A percentile compares a stretch with the other conserved stretches of the same genome.
Conservation (phyloP, 208 protist species). For the Trypanosoma theileri region DNA sequence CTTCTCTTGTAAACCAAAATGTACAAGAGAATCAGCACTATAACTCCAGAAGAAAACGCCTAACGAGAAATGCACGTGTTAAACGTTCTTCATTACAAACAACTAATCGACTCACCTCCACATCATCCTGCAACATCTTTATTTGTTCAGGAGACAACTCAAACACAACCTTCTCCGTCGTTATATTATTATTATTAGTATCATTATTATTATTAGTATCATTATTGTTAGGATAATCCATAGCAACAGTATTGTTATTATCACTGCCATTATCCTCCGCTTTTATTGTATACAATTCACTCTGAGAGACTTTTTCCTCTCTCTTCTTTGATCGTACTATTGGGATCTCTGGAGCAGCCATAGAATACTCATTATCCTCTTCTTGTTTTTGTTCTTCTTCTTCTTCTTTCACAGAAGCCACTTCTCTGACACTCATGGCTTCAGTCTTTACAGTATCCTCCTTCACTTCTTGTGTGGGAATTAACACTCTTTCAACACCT, state of each 20-base stretch:
- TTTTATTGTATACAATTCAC: background rate
- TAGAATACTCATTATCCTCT: too few species aligned
- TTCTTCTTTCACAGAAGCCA: slow-evolving; percentile 3
- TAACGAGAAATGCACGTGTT: slow-evolving; percentile 13
- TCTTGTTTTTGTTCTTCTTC: too few species aligned
- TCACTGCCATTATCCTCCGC: background rate
- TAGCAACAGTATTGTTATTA: background rate
- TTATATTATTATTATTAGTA: background rate
- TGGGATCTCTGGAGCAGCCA: too few species aligned
- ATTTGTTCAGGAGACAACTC: background rate
- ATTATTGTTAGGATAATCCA: background rate
- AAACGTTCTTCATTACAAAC: slow-evolving; percentile 21
- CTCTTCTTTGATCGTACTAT: too few species aligned
- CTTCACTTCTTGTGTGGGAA: too few species aligned
- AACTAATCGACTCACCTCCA: slow-evolving; percentile 4
- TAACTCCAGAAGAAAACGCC: slow-evolving; percentile 16
- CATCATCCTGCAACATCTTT: background rate
- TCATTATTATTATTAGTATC: background rate
- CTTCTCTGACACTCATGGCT: background rate
- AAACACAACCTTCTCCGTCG: background rate
- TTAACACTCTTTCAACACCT: too few species aligned
- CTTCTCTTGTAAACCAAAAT: too few species aligned
- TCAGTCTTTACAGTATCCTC: background rate
- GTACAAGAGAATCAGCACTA: background rate
- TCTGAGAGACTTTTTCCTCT: slow-evolving; percentile 6